Evolutionary conservation across 495 filamentous ascomycete genomes (phyloP), one percentile per base, ranked within the genome.

Genomic region (Penicillium coprophilum): DNA sequence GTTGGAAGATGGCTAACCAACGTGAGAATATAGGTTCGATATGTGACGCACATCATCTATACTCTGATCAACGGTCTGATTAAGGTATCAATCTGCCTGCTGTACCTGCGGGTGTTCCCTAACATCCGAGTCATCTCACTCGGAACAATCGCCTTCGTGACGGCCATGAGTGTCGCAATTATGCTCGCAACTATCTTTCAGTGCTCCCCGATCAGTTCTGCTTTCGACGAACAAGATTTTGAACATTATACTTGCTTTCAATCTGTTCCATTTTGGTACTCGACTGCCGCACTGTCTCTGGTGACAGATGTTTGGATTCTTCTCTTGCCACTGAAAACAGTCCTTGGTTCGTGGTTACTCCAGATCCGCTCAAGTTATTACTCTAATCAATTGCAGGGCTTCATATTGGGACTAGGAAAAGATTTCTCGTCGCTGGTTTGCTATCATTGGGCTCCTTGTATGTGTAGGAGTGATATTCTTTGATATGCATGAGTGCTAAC

Each of bases 31-130:
- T 49, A 59, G 57, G 19, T 59, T 23, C 57, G 57, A 12, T 53
- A 45, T 9, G 45, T 40, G 21, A 55, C 45, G 6, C 57, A 59
- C 19, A 53, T 59, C 12, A 19, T 59, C 3, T 59, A 59, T 36
- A 49, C 34, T 11, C n/a, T 59, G 24, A 48, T 40, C 50, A 59
- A n/a, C 36, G 50, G 44, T 30, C 24, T 46, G 44, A 46, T 61
- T 43, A 61, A 61, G 34, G 27, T 36, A 5, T 61, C 59, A n/a
- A 44, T 61, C 20, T 47, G 38, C 20, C 44, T 57, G n/a, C 46
- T 61, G 20, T 61, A 57, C 38, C 59, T 57, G 0, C 59, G 59
- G 1, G 31, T 61, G 6, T 61, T 61, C 28, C 59, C 59, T 11
- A 53, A 50, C n/a, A 23, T 61, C 15, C 50, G 54, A 20, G 4